Conservation (phyloP, 805 yeast species). For the Metschnikowia arizonensis region DNA sequence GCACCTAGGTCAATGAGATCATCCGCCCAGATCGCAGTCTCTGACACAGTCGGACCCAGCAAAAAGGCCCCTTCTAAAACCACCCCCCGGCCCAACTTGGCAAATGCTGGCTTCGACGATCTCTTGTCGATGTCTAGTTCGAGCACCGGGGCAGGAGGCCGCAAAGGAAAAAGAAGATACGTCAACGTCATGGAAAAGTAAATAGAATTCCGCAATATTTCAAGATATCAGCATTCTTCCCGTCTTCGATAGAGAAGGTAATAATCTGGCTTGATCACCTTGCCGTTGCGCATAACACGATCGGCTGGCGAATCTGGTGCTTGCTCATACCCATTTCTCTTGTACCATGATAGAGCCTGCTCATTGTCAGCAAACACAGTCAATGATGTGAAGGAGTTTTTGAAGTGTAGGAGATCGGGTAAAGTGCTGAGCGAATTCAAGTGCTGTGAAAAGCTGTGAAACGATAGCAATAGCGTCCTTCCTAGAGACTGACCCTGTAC, state of each 20-base stretch:
- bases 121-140: conserved; percentile 25
- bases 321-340: conserved; percentile 32
- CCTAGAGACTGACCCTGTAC: conserved; percentile 41
- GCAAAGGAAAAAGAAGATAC: conserved; percentile 18
- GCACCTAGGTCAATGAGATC: not conserved
- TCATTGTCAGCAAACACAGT: conserved; percentile 50
- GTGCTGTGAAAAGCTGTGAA: conserved; percentile 27
- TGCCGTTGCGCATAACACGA: conserved; percentile 37
- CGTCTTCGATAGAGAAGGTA: conserved; percentile 27
- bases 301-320: conserved; percentile 45
- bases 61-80: conserved; percentile 21
- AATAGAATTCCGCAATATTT: not conserved
- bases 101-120: conserved; percentile 41
- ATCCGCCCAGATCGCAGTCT: conserved; percentile 22
- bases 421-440: not conserved
- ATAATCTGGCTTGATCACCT: conserved; percentile 39
- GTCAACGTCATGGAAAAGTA: conserved; percentile 18
- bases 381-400: conserved; percentile 31
- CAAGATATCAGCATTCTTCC: too few relatives aligned
- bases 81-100: conserved; percentile 21
- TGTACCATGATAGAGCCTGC: conserved; percentile 44
- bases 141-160: conserved; percentile 11
- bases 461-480: conserved; percentile 27
- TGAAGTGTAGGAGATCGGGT: conserved; percentile 9
- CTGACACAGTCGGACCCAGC: conserved; percentile 65